Evolutionary conservation across 148 eudicot genomes (phyloP).

Genomic region (Rhododendron williamsianum): DNA sequence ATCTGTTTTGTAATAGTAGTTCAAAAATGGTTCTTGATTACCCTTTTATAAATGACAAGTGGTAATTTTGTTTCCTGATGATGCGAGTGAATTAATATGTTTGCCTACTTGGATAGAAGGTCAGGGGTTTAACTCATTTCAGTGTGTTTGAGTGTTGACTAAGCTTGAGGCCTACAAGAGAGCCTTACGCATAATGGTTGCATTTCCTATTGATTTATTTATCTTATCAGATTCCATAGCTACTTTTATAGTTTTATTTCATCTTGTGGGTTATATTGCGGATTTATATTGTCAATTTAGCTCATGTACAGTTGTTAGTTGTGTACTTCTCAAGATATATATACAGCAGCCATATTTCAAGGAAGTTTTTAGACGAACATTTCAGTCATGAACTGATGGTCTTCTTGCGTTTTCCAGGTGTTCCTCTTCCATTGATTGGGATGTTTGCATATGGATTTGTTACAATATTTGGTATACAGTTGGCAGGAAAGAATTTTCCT

Average conservation of each 20-base stretch:
- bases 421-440: constrained; percentile 82
- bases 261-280: background rate
- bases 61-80: background rate
- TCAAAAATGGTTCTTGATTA: background rate
- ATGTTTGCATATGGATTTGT: constrained; percentile 84
- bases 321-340: constrained; percentile 19
- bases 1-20: no score
- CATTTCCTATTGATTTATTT: background rate
- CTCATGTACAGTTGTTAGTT: background rate
- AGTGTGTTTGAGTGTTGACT: background rate
- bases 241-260: background rate
- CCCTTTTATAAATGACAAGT: background rate
- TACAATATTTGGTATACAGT: constrained; percentile 52
- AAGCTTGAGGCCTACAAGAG: background rate
- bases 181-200: background rate
- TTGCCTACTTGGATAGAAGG: background rate
- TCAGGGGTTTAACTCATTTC: background rate
- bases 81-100: background rate
- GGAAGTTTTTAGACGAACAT: constrained; percentile 21
- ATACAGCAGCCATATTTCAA: constrained; percentile 16
- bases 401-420: constrained; percentile 63
- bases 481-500: constrained; percentile 49
- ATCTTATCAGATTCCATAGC: background rate
- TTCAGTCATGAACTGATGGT: constrained; percentile 17
- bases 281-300: background rate